phyloP scores from a whole-genome alignment of 176 grass and related monocot species.

The Eragrostis nindensis region DNA sequence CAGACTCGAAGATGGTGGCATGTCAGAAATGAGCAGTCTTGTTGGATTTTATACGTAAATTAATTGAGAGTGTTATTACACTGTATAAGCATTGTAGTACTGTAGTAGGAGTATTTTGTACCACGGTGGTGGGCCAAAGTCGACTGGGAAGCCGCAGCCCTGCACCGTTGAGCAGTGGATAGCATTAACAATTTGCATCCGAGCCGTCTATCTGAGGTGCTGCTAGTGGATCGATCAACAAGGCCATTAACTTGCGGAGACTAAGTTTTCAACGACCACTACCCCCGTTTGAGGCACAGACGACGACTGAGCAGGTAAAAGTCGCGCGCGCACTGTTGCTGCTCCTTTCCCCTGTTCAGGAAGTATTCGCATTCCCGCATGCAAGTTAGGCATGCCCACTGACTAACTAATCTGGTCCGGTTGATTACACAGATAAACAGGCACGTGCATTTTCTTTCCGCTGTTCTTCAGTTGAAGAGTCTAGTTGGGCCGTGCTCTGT shows the following conservation, averaged over 20 bases:
- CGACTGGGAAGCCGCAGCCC: background rate
- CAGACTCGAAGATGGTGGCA: background rate
- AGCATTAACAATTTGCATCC: too few species aligned
- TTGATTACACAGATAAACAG: background rate
- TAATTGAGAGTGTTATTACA: too few species aligned
- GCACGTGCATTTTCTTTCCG: background rate
- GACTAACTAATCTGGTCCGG: background rate
- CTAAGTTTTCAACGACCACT: background rate
- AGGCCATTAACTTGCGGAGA: background rate
- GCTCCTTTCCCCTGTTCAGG: background rate
- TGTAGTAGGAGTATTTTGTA: too few species aligned
- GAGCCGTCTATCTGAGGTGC: background rate
- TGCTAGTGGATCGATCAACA: background rate
- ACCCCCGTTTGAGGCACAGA: background rate
- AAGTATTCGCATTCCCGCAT: background rate
- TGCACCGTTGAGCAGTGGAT: background rate
- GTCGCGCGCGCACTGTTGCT: background rate
- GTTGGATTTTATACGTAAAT: background rate
- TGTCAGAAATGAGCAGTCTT: background rate
- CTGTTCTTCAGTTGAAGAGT: background rate
- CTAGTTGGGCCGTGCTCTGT: background rate
- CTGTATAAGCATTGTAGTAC: too few species aligned
- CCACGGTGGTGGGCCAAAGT: background rate
- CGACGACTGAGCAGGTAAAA: background rate
- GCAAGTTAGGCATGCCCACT: background rate